phyloP scores from a whole-genome alignment of 192 early-diverging fungal species.

The Backusella circina region DNA sequence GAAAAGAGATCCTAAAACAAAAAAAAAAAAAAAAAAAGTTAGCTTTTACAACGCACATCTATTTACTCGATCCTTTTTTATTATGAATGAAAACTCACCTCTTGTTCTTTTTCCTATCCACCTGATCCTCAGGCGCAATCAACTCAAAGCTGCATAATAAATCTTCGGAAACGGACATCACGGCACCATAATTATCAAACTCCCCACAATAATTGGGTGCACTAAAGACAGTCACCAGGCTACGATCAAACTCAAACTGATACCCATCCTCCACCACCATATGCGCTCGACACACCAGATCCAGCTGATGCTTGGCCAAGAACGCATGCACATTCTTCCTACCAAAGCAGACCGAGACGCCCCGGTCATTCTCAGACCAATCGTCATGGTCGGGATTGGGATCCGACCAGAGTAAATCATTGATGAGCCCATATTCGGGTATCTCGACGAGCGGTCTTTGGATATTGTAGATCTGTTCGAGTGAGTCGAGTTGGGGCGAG shows the following conservation, averaged over 20 bases:
- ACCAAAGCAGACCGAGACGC: constrained; percentile 92
- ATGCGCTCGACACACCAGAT: constrained; percentile 96
- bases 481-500: constrained; percentile 70
- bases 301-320: constrained; percentile 79
- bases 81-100: neutral
- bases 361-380: constrained; percentile 92
- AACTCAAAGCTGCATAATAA: constrained; percentile 81
- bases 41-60: too few species aligned
- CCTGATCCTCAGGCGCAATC: constrained; percentile 29
- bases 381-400: constrained; percentile 72
- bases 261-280: constrained; percentile 98
- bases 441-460: constrained; percentile 83
- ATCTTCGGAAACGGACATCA: constrained; percentile 70
- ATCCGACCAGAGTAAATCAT: constrained; percentile 93
- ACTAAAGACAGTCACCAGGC: constrained; percentile 59
- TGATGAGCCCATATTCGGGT: constrained; percentile 87
- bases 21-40: neutral
- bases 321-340: constrained; percentile 79
- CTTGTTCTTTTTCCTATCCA: neutral
- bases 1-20: neutral
- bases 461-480: constrained; percentile 83
- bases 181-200: constrained; percentile 33
- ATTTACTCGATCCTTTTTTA: neutral
- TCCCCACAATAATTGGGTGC: constrained; percentile 86
- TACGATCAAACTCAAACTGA: constrained; percentile 95